Conservation (phyloP, 306 rosid species). For the Biancaea sappan region DNA sequence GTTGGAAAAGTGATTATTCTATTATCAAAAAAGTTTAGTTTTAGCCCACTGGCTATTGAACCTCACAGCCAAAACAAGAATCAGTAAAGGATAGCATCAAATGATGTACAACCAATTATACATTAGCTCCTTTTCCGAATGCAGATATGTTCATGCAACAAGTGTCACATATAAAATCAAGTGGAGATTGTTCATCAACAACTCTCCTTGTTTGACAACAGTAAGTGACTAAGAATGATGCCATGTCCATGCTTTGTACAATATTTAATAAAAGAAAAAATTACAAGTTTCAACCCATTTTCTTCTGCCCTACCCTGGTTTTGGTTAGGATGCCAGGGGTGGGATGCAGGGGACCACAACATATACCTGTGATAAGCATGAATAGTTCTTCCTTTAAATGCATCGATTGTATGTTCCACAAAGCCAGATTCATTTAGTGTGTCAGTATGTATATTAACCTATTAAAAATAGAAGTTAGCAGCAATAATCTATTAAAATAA, state of each 20-base stretch:
- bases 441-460: slow-evolving; percentile 97
- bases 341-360: not conserved
- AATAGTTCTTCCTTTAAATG: slow-evolving; percentile 91
- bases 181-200: slow-evolving; percentile 10
- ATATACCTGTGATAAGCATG: slow-evolving; percentile 90
- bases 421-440: slow-evolving; percentile 95
- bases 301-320: not conserved
- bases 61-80: slow-evolving; percentile 12
- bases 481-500: slow-evolving; percentile 4
- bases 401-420: slow-evolving; percentile 84
- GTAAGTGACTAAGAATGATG: slow-evolving; percentile 9
- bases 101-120: not conserved
- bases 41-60: slow-evolving; percentile 7
- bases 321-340: not conserved
- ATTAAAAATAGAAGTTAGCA: slow-evolving; percentile 31
- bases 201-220: not conserved
- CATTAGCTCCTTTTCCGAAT: slow-evolving; percentile 13
- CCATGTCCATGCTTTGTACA: not conserved
- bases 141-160: slow-evolving; percentile 10
- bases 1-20: slow-evolving; percentile 1
- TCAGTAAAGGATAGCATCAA: slow-evolving; percentile 25
- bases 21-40: slow-evolving; percentile 10
- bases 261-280: not conserved
- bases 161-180: not conserved
- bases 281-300: not conserved